These are phyloP conservation scores for Aurantiochytrium sp. DNA, from an alignment of 108 stramenopile species.

Conservation along the genomic window DNA sequence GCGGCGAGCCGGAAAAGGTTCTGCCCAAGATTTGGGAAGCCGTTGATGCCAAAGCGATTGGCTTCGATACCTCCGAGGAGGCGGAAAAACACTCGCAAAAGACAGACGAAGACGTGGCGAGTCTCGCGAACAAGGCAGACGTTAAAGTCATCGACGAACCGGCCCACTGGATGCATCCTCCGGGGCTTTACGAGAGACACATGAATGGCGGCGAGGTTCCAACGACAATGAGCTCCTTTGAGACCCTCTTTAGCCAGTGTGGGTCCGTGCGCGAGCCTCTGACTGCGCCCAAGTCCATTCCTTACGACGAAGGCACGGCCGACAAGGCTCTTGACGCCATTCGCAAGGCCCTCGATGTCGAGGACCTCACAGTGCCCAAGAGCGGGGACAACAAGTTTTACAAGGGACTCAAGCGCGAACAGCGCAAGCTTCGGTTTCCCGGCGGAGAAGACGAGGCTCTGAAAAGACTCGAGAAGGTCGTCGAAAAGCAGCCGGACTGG, in stretches of 20 bases:
- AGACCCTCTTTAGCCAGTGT: neutral
- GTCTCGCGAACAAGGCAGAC: constrained; percentile 26
- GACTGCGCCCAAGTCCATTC: neutral
- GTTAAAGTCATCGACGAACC: constrained; percentile 47
- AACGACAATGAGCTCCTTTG: neutral
- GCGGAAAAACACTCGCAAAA: constrained; percentile 41
- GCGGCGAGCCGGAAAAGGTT: constrained; percentile 66
- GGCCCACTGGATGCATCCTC: constrained; percentile 27
- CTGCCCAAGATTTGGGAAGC: constrained; percentile 58
- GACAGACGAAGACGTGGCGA: constrained; percentile 21
- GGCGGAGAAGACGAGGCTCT: constrained; percentile 46
- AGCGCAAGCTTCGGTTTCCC: constrained; percentile 49
- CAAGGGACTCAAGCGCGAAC: neutral
- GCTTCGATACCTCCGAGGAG: constrained; percentile 60
- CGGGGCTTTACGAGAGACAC: constrained; percentile 51
- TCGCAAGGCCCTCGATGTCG: constrained; percentile 25
- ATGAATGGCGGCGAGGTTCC: constrained; percentile 36
- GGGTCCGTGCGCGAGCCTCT: neutral
- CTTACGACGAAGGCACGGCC: neutral
- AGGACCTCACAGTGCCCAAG: constrained; percentile 13
- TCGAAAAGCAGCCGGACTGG: constrained; percentile 39
- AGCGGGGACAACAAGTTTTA: neutral
- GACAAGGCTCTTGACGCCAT: neutral
- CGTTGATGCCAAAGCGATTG: constrained; percentile 56
- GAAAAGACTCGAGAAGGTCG: constrained; percentile 4